Evolutionary conservation across 768 basidiomycete genomes (phyloP).

Genomic region (Tylopilus sp.): DNA sequence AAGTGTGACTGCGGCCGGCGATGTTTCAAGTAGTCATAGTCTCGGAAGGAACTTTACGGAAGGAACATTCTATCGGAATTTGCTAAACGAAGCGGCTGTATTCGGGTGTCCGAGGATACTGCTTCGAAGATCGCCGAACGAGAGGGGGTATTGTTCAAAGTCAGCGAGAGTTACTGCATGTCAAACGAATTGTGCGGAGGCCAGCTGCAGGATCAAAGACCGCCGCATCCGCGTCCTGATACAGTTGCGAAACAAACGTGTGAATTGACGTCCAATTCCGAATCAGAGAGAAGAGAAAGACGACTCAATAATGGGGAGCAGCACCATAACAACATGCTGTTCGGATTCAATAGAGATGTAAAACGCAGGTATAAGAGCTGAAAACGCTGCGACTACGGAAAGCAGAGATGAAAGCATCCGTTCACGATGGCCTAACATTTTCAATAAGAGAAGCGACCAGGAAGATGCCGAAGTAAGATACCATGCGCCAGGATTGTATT

Average conservation of each 20-base stretch:
- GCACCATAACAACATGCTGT: background rate
- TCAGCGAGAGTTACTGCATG: background rate
- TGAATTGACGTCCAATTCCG: background rate
- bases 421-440: no score
- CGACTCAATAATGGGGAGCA: background rate
- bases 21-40: background rate
- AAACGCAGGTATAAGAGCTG: background rate
- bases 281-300: background rate
- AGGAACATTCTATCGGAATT: background rate
- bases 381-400: background rate
- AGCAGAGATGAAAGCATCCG: background rate
- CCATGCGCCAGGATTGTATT: background rate
- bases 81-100: background rate
- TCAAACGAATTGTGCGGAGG: background rate
- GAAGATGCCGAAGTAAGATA: background rate
- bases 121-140: background rate
- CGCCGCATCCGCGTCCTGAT: background rate
- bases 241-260: background rate
- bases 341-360: slow-evolving; percentile 1
- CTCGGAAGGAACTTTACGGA: background rate
- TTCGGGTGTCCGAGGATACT: slow-evolving; percentile 2
- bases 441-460: background rate
- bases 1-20: background rate
- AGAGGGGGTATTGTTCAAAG: background rate
- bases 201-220: background rate